Percentiles rank a stretch among this genome's conserved stretches.
Conservation (phyloP, 768 basidiomycete species). For the Boletus subcaerulescens region DNA sequence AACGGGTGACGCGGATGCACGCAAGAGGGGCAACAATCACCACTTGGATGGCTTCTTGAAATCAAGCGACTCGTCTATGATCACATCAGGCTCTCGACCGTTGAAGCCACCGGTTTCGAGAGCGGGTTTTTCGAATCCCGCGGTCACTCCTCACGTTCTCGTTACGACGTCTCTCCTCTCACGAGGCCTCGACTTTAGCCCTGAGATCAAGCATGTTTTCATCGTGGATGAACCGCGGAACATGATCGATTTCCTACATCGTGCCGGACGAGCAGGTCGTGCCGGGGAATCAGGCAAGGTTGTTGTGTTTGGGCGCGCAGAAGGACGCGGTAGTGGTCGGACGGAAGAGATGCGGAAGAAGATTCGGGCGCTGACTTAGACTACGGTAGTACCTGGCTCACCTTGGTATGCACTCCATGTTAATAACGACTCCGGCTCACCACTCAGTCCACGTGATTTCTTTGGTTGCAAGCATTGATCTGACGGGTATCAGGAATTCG, state of each 20-base stretch:
- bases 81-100: background rate
- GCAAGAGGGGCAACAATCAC: slow-evolving; percentile 67
- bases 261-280: slow-evolving; percentile 80
- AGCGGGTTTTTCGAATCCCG: slow-evolving; percentile 19
- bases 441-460: background rate
- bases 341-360: slow-evolving; percentile 50
- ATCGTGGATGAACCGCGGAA: slow-evolving; percentile 87
- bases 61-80: background rate
- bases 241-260: slow-evolving; percentile 89
- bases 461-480: background rate
- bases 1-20: slow-evolving; percentile 56
- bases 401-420: background rate
- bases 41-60: slow-evolving; percentile 76
- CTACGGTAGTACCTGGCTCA: background rate
- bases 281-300: slow-evolving; percentile 71
- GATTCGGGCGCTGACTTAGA: slow-evolving; percentile 39
- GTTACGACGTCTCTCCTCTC: slow-evolving; percentile 90
- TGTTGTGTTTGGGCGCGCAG: slow-evolving; percentile 70
- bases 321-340: slow-evolving; percentile 57
- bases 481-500: too few relatives aligned
- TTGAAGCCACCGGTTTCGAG: slow-evolving; percentile 4
- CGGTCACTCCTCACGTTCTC: slow-evolving; percentile 59
- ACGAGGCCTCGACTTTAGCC: slow-evolving; percentile 84
- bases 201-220: slow-evolving; percentile 76
- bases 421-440: background rate